phyloP scores from a whole-genome alignment of 306 rosid genomes.

The Mucuna pruriens region DNA sequence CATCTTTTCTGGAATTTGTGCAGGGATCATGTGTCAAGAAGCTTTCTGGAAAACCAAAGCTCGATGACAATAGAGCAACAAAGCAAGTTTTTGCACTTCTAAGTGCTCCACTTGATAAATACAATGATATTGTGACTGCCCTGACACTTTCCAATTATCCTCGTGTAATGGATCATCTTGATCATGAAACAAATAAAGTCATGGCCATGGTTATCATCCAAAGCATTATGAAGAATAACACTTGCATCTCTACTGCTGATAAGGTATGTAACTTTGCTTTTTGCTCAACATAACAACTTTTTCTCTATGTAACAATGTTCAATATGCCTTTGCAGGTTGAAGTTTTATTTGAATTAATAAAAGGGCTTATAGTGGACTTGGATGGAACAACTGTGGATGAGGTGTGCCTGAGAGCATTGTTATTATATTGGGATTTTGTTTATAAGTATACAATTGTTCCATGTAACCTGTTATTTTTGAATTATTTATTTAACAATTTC shows the following conservation, averaged over 20 bases:
- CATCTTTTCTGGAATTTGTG: slow-evolving; percentile 28
- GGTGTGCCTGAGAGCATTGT: slow-evolving; percentile 51
- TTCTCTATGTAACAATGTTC: slow-evolving; percentile 7
- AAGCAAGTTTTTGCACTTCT: slow-evolving; percentile 97
- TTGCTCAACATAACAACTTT: slow-evolving; percentile 33
- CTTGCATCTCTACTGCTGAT: slow-evolving; percentile 77
- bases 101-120: slow-evolving; percentile 98
- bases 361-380: slow-evolving; percentile 89
- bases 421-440: slow-evolving; percentile 3
- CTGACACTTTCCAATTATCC: slow-evolving; percentile 92
- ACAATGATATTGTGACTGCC: slow-evolving; percentile 89
- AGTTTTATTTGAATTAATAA: slow-evolving; percentile 88
- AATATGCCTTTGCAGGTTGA: slow-evolving; percentile 68
- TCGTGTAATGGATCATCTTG: slow-evolving; percentile 89
- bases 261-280: slow-evolving; percentile 60
- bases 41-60: slow-evolving; percentile 88
- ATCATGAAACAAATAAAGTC: slow-evolving; percentile 81
- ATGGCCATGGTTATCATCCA: slow-evolving; percentile 96
- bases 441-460: slow-evolving; percentile 6
- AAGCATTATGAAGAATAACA: slow-evolving; percentile 91
- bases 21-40: slow-evolving; percentile 96
- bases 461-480: slow-evolving; percentile 12
- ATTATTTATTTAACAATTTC: background rate
- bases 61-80: slow-evolving; percentile 88
- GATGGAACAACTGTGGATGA: slow-evolving; percentile 76